Percentiles rank a stretch among this genome's conserved stretches.
These are phyloP conservation scores for Rhinocladiella similis DNA, from an alignment of 2,329 filamentous ascomycete species.

Conservation along the genomic window DNA sequence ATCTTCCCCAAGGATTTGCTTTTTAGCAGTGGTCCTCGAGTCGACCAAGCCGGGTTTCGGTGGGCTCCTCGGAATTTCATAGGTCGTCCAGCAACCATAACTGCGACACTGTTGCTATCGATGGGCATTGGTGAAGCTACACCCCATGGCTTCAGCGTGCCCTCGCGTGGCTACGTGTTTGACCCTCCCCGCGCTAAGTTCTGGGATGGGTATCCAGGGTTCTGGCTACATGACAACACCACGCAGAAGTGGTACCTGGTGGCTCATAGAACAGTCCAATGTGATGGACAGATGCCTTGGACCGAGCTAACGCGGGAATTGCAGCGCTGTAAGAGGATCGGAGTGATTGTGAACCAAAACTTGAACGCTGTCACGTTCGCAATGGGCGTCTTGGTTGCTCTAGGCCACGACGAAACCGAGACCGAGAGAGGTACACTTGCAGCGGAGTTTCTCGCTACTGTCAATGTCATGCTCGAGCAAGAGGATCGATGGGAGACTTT, in stretches of 20 bases:
- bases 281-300: neutral
- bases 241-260: neutral
- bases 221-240: neutral
- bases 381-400: neutral
- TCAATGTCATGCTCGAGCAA: neutral
- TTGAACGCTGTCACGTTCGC: neutral
- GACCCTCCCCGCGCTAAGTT: neutral
- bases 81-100: neutral
- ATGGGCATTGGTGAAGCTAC: neutral
- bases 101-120: neutral
- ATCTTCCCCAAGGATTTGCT: too few relatives aligned
- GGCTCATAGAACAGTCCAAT: neutral
- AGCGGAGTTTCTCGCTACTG: neutral
- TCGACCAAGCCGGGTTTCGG: constrained; percentile 47
- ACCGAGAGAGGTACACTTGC: neutral
- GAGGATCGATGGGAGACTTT: neutral
- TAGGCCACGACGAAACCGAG: neutral
- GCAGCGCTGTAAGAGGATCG: neutral
- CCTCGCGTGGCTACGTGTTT: neutral
- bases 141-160: too few relatives aligned
- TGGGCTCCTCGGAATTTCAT: neutral
- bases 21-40: constrained; percentile 45
- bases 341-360: neutral
- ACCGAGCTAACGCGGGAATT: neutral
- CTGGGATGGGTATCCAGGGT: neutral